phyloP scores from a whole-genome alignment of 1,284 basidiomycete genomes.

The Puccinia coronata region DNA sequence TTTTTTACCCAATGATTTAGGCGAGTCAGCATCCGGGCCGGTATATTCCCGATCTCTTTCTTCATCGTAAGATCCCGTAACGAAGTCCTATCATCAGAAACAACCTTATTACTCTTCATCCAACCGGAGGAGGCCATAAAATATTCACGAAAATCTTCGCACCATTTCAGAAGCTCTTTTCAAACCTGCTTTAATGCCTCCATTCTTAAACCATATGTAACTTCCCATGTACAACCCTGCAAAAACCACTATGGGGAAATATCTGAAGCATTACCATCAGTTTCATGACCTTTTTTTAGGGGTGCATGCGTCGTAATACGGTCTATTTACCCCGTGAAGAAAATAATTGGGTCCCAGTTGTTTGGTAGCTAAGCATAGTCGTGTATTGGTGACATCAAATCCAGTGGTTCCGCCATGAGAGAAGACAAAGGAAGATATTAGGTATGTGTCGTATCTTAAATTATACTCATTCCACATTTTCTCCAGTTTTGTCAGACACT shows the following conservation, averaged over 20 bases:
- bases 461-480: no score
- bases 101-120: not conserved
- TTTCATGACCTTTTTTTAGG: not conserved
- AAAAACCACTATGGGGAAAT: conserved; percentile 17
- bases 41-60: conserved; percentile 2
- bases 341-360: conserved; percentile 13
- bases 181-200: not conserved
- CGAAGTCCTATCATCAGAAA: conserved; percentile 11
- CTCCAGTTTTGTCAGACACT: no score
- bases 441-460: no score
- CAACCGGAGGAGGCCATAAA: not conserved
- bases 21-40: not conserved
- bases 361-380: not conserved
- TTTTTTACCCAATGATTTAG: not conserved
- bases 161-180: conserved; percentile 2
- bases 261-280: not conserved
- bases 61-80: conserved; percentile 18
- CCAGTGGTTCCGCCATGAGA: not conserved
- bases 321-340: conserved; percentile 22
- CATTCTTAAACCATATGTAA: conserved; percentile 8
- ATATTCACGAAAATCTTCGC: not conserved
- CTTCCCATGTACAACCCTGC: conserved; percentile 11
- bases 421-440: not conserved
- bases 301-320: no score
- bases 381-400: no score